Base-by-base conservation (phyloP, 768 basidiomycete species). In the Rhodocollybia butyracea region DNA sequence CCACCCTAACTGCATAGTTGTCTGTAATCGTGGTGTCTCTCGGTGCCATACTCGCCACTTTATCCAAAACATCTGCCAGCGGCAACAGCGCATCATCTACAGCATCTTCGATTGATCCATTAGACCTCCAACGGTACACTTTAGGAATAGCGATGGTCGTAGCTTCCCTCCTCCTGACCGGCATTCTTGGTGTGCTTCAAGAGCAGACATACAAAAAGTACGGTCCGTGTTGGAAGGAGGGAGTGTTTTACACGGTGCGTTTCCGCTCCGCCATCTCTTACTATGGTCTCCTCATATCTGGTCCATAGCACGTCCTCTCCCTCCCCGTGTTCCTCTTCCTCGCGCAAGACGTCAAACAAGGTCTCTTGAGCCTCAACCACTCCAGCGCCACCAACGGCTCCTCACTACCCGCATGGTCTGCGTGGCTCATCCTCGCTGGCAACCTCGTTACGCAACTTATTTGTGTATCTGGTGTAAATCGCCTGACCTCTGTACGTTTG, bases 401-500 rank as follows among this genome's bases (percentile, higher is more conserved):
- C 65, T 31, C 67, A 61, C 15, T 67, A n/a, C n/a, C 71, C 3
- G 58, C 74, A 3, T 60, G 68, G 11, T 63, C 71, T 3, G 79
- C 89, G 0, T 83, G 85, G 65, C 55, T 82, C 30, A 77, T 87
- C 21, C 73, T 93, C 19, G 73, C 66, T 0, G 70, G 76, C 21
- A 93, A 93, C 64, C 76, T 92, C 19, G 56, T 84, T 13, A 82
- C 89, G 2, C 92, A 93, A 62, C 79, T 88, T 2, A 69, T 89
- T n/a, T 94, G 92, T 63, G 85, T 92, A 3, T 82, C 88, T 0
- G 89, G 90, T 21, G 92, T 92, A 32, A 93, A 92, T 66, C 78
- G 80, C 59, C 72, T 93, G 34, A 85, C 87, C n/a, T 85, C 90
- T 54, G 90, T 92, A 56, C 45, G 21, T 45, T 36, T n/a, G 10